Conservation (phyloP, 441 rosid genomes). For the Arabidopsis hybrid region DNA sequence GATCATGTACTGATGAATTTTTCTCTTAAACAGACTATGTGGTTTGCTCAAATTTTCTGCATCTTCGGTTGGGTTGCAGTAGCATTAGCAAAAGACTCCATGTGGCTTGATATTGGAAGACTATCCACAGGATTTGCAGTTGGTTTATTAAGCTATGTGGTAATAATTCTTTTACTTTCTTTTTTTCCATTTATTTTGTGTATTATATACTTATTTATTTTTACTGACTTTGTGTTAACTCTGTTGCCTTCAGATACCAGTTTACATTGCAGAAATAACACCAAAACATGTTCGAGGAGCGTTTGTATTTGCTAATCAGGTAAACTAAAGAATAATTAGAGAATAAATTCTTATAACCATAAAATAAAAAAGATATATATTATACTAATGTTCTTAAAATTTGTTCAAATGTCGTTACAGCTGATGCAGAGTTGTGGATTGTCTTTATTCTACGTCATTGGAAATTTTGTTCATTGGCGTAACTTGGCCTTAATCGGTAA, state of each 20-base stretch:
- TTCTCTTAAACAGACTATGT: constrained; percentile 61
- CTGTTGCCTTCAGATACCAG: constrained; percentile 54
- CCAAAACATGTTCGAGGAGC: constrained; percentile 75
- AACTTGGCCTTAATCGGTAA: constrained; percentile 53
- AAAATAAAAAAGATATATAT: too few relatives aligned
- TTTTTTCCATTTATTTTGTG: neutral
- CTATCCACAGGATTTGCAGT: constrained; percentile 57
- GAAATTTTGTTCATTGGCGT: constrained; percentile 67
- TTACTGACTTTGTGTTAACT: neutral
- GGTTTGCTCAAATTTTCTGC: constrained; percentile 62
- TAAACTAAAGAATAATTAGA: constrained; percentile 18
- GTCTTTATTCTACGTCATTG: constrained; percentile 57
- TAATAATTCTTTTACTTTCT: constrained; percentile 39
- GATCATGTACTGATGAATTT: constrained; percentile 7
- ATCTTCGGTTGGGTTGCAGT: constrained; percentile 63
- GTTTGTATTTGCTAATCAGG: constrained; percentile 63
- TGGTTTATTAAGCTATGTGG: constrained; percentile 62
- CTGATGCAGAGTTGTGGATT: constrained; percentile 58
- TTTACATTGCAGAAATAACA: constrained; percentile 77
- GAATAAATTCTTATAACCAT: neutral
- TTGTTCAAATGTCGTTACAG: constrained; percentile 46
- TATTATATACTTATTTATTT: neutral
- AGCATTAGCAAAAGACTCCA: constrained; percentile 55
- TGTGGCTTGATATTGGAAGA: constrained; percentile 70
- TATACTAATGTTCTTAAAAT: constrained; percentile 3